Evolutionary conservation across 2,329 filamentous ascomycete species (phyloP).

Genomic region (Talaromyces piceae): DNA sequence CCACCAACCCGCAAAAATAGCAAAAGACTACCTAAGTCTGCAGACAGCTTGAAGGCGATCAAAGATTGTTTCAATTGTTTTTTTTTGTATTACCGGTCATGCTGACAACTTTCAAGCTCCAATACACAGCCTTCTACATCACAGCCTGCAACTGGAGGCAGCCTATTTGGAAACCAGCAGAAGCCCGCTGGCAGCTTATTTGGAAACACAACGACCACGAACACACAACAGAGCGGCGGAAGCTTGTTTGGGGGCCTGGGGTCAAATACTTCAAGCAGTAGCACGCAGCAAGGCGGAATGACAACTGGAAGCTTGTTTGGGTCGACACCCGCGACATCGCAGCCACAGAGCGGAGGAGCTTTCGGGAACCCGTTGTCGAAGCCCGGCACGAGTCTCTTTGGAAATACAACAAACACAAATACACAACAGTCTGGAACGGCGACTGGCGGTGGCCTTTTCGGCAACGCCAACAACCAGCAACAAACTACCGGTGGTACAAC

Average conservation of each 20-base stretch:
- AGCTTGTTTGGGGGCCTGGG: slow-evolving; percentile 26
- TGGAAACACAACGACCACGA: slow-evolving; percentile 15
- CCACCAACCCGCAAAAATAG: no score
- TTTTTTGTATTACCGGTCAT: slow-evolving; percentile 8
- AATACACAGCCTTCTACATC: slow-evolving; percentile 20
- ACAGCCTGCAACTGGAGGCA: slow-evolving; percentile 15
- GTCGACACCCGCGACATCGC: slow-evolving; percentile 21
- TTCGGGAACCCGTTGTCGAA: no score
- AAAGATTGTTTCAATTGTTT: no score
- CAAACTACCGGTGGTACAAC: slow-evolving; percentile 4
- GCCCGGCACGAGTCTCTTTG: no score
- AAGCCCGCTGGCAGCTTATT: slow-evolving; percentile 29
- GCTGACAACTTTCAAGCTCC: slow-evolving; percentile 19
- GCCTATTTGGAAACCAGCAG: slow-evolving; percentile 26
- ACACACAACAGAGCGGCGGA: slow-evolving; percentile 24
- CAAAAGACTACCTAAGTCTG: no score
- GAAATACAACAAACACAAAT: slow-evolving; percentile 10
- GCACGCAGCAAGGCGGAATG: slow-evolving; percentile 20
- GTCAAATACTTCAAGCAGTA: slow-evolving; percentile 6
- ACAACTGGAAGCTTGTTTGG: slow-evolving; percentile 11
- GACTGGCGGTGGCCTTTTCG: slow-evolving; percentile 6
- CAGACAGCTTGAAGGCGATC: neutral
- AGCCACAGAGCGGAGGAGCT: slow-evolving; percentile 21
- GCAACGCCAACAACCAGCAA: slow-evolving; percentile 6
- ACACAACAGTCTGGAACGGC: slow-evolving; percentile 10